Evolutionary conservation across 208 protist species (phyloP), one percentile per base, ranked within the genome.

Genomic region (Polymyxa betae): DNA sequence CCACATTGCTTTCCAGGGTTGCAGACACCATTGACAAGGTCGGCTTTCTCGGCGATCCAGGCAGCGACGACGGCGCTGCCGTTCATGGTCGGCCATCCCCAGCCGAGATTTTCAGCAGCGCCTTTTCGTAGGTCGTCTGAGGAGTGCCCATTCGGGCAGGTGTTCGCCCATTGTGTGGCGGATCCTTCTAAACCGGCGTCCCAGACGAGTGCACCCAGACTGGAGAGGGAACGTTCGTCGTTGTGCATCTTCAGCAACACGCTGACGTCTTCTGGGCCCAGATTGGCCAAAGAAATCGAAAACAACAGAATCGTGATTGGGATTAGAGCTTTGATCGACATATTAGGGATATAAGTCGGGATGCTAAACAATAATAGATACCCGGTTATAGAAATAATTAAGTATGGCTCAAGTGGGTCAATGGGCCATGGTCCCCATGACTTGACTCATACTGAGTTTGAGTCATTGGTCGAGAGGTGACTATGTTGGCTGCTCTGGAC

Each of bases 61-160:
- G 5, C 16, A 5, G 5, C 10, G 35, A 43, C 72, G 5, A 82
- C 72, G n/a, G 5, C 72, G n/a, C 35, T 45, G 5, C 16, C 72
- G 72, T 82, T 82, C 72, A 82, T 82, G 72, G 72, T 82, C 72
- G 72, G 72, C 72, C 72, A 82, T 82, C 72, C 72, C 72, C 72
- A 82, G 5, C 72, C 72, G 72, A 82, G n/a, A n/a, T 82, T 82
- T n/a, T 82, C 72, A n/a, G 16, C 16, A 12, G 72, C 72, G 72
- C 72, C 72, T 40, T 82, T 35, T 5, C 72, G n/a, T 5, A 82
- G 5, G 35, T 35, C n/a, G 40, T 82, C 72, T 20, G 72, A 12
- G 40, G 16, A 38, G 72, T 82, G 72, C 16, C 72, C 72, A 35
- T 35, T 16, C 5, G 72, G 72, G 72, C 72, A 82, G 12, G 72